phyloP scores from a whole-genome alignment of 2,329 filamentous ascomycete genomes.

The Penicillium sp. region DNA sequence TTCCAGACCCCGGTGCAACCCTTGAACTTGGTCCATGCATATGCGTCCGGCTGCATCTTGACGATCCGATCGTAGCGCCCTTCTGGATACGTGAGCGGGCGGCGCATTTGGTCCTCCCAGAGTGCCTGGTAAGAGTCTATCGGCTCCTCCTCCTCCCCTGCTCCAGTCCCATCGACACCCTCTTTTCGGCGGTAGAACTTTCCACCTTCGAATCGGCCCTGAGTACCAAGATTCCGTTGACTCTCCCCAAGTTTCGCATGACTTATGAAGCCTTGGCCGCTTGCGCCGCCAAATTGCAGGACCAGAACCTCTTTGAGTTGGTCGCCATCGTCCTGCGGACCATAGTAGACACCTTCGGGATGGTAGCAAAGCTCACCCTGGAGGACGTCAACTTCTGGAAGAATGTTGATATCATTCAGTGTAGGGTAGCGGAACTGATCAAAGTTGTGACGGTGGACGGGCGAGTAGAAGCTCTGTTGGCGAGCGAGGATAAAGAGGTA shows the following conservation, averaged over 20 bases:
- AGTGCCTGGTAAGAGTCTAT: constrained; percentile 19
- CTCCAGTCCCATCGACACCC: not conserved
- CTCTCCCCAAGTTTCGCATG: constrained; percentile 6
- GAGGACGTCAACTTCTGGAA: constrained; percentile 10
- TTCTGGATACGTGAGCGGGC: constrained; percentile 15
- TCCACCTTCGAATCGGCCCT: constrained; percentile 20
- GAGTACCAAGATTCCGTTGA: constrained; percentile 8
- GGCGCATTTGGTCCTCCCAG: constrained; percentile 16
- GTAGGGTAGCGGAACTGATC: constrained; percentile 26
- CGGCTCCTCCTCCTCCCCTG: not conserved
- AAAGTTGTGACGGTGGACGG: constrained; percentile 26
- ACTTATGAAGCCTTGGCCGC: constrained; percentile 20
- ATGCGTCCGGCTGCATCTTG: constrained; percentile 13
- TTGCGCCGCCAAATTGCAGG: constrained; percentile 24
- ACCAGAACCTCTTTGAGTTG: constrained; percentile 18
- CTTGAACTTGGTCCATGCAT: not conserved
- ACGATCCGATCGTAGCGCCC: constrained; percentile 15
- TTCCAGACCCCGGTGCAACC: not conserved
- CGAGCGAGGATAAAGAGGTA: constrained; percentile 13
- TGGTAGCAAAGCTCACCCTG: constrained; percentile 27
- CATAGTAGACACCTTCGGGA: constrained; percentile 26
- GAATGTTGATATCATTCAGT: constrained; percentile 14
- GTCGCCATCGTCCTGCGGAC: constrained; percentile 18
- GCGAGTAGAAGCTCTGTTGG: constrained; percentile 23
- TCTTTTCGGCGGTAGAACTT: constrained; percentile 8